A percentile compares a stretch with the other conserved stretches of the same genome.
phyloP scores from a whole-genome alignment of 2,329 filamentous ascomycete genomes.

The Graphilbum fragrans region DNA sequence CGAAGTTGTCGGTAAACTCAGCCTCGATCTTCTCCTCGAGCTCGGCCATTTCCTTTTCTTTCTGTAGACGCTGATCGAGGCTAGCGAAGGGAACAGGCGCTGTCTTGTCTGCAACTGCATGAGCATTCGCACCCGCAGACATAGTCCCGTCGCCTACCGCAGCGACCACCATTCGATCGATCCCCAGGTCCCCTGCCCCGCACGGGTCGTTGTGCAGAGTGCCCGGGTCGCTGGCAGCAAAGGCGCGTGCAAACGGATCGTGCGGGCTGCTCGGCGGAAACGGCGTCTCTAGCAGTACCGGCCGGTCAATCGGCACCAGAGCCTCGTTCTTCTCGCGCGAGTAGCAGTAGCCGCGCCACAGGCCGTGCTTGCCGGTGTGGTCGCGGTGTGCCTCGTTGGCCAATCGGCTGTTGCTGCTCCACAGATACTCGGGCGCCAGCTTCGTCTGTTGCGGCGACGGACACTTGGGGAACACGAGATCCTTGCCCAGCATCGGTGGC shows the following conservation, averaged over 20 bases:
- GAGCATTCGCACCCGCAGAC: too few species aligned
- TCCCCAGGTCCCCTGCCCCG: slow-evolving; percentile 10
- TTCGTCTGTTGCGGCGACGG: slow-evolving; percentile 73
- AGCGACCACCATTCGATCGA: too few species aligned
- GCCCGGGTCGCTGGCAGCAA: slow-evolving; percentile 15
- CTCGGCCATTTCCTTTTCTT: slow-evolving; percentile 37
- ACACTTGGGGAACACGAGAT: slow-evolving; percentile 71
- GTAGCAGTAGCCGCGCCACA: slow-evolving; percentile 69
- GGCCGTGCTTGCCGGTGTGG: slow-evolving; percentile 45
- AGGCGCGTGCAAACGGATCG: slow-evolving; percentile 30
- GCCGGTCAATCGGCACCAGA: slow-evolving; percentile 31
- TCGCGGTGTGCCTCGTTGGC: slow-evolving; percentile 42
- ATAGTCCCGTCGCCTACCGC: slow-evolving; percentile 6
- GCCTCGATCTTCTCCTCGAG: slow-evolving; percentile 38
- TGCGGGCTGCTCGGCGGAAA: slow-evolving; percentile 25
- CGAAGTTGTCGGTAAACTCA: slow-evolving; percentile 74
- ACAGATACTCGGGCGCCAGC: slow-evolving; percentile 65
- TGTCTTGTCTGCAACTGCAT: slow-evolving; percentile 9
- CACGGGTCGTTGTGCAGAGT: slow-evolving; percentile 30
- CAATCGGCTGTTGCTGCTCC: slow-evolving; percentile 29
- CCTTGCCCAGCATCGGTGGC: slow-evolving; percentile 79
- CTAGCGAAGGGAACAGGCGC: slow-evolving; percentile 28
- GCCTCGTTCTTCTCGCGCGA: slow-evolving; percentile 20
- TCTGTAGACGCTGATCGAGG: slow-evolving; percentile 37
- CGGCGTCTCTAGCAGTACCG: slow-evolving; percentile 39